Percentiles rank a stretch among this genome's conserved stretches.
Evolutionary conservation across 78 protist species (phyloP).

Genomic region (Diacronema lutheri): DNA sequence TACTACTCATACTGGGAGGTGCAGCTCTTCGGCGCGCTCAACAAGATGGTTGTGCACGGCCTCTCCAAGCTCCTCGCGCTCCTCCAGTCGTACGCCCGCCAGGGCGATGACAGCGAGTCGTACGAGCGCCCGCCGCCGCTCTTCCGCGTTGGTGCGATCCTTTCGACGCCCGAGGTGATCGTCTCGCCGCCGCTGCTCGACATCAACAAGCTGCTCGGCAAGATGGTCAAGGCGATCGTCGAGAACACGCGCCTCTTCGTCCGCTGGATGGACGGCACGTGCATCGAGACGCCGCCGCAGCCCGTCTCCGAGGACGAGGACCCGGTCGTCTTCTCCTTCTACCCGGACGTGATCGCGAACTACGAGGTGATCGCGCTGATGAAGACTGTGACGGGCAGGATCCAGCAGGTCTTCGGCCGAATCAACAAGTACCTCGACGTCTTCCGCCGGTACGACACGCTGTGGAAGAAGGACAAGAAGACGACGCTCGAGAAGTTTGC

Average conservation of each 20-base stretch:
- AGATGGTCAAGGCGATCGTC: constrained; percentile 35
- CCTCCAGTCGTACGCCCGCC: not conserved
- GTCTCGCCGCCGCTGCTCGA: constrained; percentile 57
- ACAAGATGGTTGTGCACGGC: not conserved
- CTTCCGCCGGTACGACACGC: constrained; percentile 9
- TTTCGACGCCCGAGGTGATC: constrained; percentile 36
- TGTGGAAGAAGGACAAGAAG: constrained; percentile 48
- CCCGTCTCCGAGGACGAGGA: constrained; percentile 17
- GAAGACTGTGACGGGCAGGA: not conserved
- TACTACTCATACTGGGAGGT: constrained; percentile 80
- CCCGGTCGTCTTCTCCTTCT: constrained; percentile 41
- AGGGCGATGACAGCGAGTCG: not conserved
- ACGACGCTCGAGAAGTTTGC: constrained; percentile 4
- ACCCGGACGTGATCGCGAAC: constrained; percentile 39
- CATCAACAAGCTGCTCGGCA: constrained; percentile 31
- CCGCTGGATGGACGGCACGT: constrained; percentile 85
- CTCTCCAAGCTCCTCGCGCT: constrained; percentile 2
- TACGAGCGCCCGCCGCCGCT: constrained; percentile 29
- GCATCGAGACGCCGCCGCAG: constrained; percentile 49
- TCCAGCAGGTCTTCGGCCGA: not conserved
- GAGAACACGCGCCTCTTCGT: constrained; percentile 53
- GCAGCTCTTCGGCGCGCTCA: constrained; percentile 36
- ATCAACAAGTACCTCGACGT: constrained; percentile 21
- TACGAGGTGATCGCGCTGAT: not conserved
- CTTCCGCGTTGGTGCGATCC: constrained; percentile 53